Base-by-base conservation (phyloP, 192 early-diverging fungal species). In the Chytriomyces sp. region DNA sequence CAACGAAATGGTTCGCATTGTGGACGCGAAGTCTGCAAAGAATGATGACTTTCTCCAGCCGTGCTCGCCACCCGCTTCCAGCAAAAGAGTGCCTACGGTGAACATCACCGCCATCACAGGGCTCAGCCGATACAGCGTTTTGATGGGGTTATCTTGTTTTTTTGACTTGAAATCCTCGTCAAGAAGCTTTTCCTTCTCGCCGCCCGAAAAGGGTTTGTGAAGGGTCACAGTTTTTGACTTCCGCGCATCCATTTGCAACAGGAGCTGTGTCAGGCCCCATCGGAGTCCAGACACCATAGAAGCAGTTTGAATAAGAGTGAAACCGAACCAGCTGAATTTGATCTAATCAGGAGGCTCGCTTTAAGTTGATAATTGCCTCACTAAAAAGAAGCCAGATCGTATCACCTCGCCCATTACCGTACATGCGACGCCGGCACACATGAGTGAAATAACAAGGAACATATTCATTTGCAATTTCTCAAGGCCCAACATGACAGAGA, bases 231-330 rank as follows among this genome's bases (percentile, higher is more conserved):
- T 49, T 49, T 49, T 49, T 22, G 66, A 52, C 39, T 68, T 68
- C 22, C n/a, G 34, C n/a, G 52, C 56, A 12, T 37, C 37, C 5
- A 17, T 56, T 22, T 55, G 39, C 5, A 74, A 25, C 64, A 98
- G 72, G 3, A 96, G 77, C 75, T 98, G 93, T 0, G 93, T 96
- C 66, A 96, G 79, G 5, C 91, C 84, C 96, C 94, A 96, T 38
- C 96, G 87, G 53, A 96, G 71, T n/a, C 96, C 96, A 63, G 94
- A 89, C 66, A 92, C 75, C 1, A 91, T 86, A 26, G 93, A 85
- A 3, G 94, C 92, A 12, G 77, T 57, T 75, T 94, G 91, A 32
- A 90, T 93, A 63, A 91, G 80, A 12, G 90, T 53, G 73, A 89
- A 92, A 79, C 95, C 95, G 22, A 81, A 71, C 56, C 83, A 65